Evolutionary conservation across 2,329 filamentous ascomycete genomes (phyloP).

Genomic region (Paraconiothyrium brasiliense): DNA sequence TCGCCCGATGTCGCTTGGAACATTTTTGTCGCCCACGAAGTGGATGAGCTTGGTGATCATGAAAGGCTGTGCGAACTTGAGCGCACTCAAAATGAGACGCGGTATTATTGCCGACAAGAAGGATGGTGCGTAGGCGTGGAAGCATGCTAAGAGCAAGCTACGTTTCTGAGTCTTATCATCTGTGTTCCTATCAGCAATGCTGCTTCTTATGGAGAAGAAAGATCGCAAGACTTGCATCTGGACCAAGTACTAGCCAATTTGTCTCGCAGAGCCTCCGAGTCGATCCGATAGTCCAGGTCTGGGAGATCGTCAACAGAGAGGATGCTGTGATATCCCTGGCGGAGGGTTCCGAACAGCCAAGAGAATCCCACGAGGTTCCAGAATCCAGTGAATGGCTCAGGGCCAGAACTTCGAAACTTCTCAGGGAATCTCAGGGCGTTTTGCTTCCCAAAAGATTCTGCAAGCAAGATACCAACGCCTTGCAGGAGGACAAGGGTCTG

Average conservation of each 20-base stretch:
- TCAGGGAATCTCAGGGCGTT: slow-evolving; percentile 16
- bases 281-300: slow-evolving; percentile 18
- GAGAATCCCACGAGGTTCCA: slow-evolving; percentile 19
- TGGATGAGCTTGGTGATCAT: slow-evolving; percentile 20
- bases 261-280: slow-evolving; percentile 15
- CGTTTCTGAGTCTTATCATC: slow-evolving; percentile 22
- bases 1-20: slow-evolving; percentile 17
- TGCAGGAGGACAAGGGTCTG: slow-evolving; percentile 18
- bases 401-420: slow-evolving; percentile 21
- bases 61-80: slow-evolving; percentile 22
- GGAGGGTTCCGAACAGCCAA: slow-evolving; percentile 18
- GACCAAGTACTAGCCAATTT: slow-evolving; percentile 18
- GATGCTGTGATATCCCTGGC: slow-evolving; percentile 16
- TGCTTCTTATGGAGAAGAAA: slow-evolving; percentile 6
- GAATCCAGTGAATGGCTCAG: slow-evolving; percentile 20
- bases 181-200: slow-evolving; percentile 16
- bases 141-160: slow-evolving; percentile 20
- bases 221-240: slow-evolving; percentile 14
- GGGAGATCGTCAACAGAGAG: slow-evolving; percentile 19
- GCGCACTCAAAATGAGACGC: slow-evolving; percentile 17
- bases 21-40: slow-evolving; percentile 18
- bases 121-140: slow-evolving; percentile 19
- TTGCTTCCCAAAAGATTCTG: slow-evolving; percentile 20
- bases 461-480: slow-evolving; percentile 13
- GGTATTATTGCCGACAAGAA: slow-evolving; percentile 21